Base-by-base conservation (phyloP, 2,329 filamentous ascomycete genomes). In the Aspergillus neoniger region DNA sequence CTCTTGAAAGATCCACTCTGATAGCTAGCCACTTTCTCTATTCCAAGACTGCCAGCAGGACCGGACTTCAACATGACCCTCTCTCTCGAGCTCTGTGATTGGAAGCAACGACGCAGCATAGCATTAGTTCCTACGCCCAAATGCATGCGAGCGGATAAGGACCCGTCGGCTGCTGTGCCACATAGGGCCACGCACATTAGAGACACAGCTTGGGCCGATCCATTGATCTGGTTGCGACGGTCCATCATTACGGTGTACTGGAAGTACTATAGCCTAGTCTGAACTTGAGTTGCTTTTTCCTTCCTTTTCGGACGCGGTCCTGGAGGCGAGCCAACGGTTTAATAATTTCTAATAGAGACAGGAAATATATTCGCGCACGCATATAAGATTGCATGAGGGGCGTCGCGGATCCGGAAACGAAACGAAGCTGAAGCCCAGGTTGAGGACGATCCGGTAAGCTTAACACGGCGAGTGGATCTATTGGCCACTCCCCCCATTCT, bases 41-140 rank as follows among this genome's bases (percentile, higher is more conserved):
- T 28, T 50, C 47, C 47, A 32, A 28, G 47, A 23, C 47, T 50
- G 47, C 47, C 47, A 50, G 47, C 47, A 50, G 41, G 17, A 55
- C 39, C 17, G 17, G 39, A 47, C 30, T 25, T 25, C 44, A 19
- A 25, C n/a, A 7, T 25, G 36, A 44, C 43, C 39, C 23, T 47
- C 53, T 15, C 25, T 15, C 25, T 47, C 53, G 38, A 32, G 36
- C 30, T 44, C 19, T 9, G 23, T 55, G 30, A 21, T 36, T 32
- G 41, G 55, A 57, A 57, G 55, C 41, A 57, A 59, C 44, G 54
- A 61, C 61, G 57, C 59, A 63, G 30, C 55, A 49, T 48, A 50
- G 58, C 65, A 62, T 64, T 68, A 68, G 65, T 63, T 56, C 59
- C 55, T 41, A 62, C 57, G 59, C 57, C 58, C 47, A 60, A 55